Evolutionary conservation across 2,329 filamentous ascomycete genomes (phyloP).

Genomic region (Aspergillus sp.): DNA sequence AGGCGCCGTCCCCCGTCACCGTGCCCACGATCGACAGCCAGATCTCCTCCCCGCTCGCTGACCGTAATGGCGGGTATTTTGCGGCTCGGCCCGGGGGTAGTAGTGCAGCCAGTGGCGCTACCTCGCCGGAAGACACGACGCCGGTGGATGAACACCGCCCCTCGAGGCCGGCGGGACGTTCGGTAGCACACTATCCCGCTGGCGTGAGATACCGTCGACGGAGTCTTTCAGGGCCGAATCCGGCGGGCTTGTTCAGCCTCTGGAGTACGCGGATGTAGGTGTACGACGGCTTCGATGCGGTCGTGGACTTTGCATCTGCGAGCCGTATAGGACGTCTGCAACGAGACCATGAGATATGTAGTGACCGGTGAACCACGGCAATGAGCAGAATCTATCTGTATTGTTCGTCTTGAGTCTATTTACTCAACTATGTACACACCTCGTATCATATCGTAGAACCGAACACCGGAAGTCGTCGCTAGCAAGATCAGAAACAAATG

Average conservation of each 20-base stretch:
- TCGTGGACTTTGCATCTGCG: too few species aligned
- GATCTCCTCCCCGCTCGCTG: constrained; percentile 9
- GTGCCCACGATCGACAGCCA: constrained; percentile 9
- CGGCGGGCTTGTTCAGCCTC: not conserved
- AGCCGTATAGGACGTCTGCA: too few species aligned
- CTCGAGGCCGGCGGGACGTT: constrained; percentile 11
- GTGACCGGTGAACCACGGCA: not conserved
- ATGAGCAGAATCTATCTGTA: not conserved
- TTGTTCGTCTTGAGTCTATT: not conserved
- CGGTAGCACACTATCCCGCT: constrained; percentile 26
- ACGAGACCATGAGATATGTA: not conserved
- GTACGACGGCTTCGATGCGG: too few species aligned
- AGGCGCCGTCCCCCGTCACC: constrained; percentile 5
- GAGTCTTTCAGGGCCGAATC: not conserved
- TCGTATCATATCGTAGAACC: not conserved
- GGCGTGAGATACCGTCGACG: constrained; percentile 25
- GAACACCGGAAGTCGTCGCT: not conserved
- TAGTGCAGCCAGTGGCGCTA: constrained; percentile 17
- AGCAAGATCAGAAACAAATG: not conserved
- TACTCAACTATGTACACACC: not conserved
- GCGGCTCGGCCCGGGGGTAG: constrained; percentile 14
- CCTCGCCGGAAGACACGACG: constrained; percentile 15
- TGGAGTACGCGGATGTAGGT: not conserved
- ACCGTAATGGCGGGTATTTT: constrained; percentile 22
- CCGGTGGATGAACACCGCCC: constrained; percentile 21